Conservation (phyloP, 345 rosid genomes). For the Salix caprea region DNA sequence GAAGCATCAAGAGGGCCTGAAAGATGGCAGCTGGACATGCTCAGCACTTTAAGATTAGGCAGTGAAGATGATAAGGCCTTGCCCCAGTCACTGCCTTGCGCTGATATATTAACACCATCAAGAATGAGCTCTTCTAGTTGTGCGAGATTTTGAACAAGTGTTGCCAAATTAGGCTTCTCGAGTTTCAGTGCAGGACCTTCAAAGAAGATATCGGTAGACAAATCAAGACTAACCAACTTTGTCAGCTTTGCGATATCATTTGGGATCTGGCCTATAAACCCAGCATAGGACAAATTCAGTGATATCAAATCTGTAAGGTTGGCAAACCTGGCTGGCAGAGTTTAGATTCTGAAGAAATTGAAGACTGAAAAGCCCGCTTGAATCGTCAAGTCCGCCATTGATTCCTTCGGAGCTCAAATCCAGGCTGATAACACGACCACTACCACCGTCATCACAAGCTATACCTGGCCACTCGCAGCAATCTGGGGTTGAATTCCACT, state of each 20-base stretch:
- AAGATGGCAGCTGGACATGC: conserved; percentile 33
- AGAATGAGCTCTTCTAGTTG: conserved; percentile 22
- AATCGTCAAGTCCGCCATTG: conserved; percentile 24
- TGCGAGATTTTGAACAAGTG: conserved; percentile 22
- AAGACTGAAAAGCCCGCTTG: conserved; percentile 39
- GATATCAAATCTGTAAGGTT: conserved; percentile 28
- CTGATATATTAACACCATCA: conserved; percentile 37
- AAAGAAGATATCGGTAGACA: conserved; percentile 11
- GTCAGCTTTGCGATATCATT: conserved; percentile 26
- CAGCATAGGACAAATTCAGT: conserved; percentile 39
- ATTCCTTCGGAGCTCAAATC: conserved; percentile 37
- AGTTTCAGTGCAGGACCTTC: conserved; percentile 6
- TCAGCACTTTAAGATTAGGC: conserved; percentile 31
- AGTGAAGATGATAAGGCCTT: conserved; percentile 25
- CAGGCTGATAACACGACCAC: conserved; percentile 32
- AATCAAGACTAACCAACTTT: conserved; percentile 40
- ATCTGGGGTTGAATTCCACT: conserved; percentile 27
- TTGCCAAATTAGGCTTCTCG: conserved; percentile 28
- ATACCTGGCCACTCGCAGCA: conserved; percentile 47
- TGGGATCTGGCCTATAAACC: conserved; percentile 38
- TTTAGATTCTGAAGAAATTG: conserved; percentile 34
- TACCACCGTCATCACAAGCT: conserved; percentile 30
- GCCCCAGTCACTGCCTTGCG: conserved; percentile 26
- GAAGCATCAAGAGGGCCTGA: conserved; percentile 30
- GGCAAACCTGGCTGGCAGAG: conserved; percentile 22